Evolutionary conservation across 208 protist species (phyloP), one percentile per base, ranked within the genome.

Genomic region (Kentomonas sorsogonicus): DNA sequence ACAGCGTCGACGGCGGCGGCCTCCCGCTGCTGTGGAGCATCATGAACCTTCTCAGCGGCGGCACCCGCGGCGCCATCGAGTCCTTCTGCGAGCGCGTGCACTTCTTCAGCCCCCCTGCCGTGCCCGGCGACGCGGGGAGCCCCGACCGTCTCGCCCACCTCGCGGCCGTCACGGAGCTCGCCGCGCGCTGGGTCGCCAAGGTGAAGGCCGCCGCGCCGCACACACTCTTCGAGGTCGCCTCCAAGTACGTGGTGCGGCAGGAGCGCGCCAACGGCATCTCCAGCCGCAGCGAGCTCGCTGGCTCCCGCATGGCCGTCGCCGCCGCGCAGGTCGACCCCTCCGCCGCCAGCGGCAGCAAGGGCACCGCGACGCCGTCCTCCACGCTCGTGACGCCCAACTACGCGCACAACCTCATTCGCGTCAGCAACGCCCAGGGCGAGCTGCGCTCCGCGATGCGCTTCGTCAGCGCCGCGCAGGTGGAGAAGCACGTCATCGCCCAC

Each of bases 1-100:
- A 77, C 64, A 62, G 71, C 27, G 65, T 66, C n/a, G 67, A 74
- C 66, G 71, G 69, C 22, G 65, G 60, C 45, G 72, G 64, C 25
- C 74, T 93, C 53, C 82, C 79, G 60, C 72, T 90, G 36, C 63
- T 93, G 63, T 93, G 86, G 86, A 60, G 60, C 11, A 60, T 89
- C 26, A 69, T 90, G 20, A 77, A 89, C 68, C 51, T 89, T 38
- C 59, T 89, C 15, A 74, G 88, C 38, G 38, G 26, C 15, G 82
- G 79, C 41, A 72, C 60, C 31, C 63, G 69, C 13, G 54, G 65
- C 9, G 69, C 89, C 18, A 59, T 90, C 45, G 82, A 79, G 33
- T 43, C 30, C 30, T 79, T 89, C 52, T 93, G 82, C 59, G 51
- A 59, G 15, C 65, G 66, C 39, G 52, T 85, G 40, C 74, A 76